Base-by-base conservation (phyloP, 441 rosid genomes). In the Brassica hybrid region DNA sequence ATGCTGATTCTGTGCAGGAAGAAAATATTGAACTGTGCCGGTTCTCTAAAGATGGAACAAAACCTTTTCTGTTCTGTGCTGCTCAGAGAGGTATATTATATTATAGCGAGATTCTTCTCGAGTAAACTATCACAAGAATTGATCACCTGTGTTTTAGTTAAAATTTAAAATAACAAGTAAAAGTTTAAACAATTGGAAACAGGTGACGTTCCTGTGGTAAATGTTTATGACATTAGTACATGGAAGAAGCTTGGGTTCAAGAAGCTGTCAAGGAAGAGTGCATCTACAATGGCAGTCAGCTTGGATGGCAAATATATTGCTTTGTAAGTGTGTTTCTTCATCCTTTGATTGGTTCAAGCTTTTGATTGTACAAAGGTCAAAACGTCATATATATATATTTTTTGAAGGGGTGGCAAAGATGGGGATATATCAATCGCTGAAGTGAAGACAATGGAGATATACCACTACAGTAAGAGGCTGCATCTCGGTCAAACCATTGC, bases 161-260 rank as follows among this genome's bases (percentile, higher is more conserved):
- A 54, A 54, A 43, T 18, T 54, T 19, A 23, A 52, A 41, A 43
- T 48, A 48, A 18, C 63, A 71, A 30, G 57, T 81, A 60, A 69
- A 34, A 10, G 21, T 7, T 70, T 17, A 56, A 85, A 67, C 70
- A 56, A 45, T 75, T 79, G 72, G 63, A 56, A 75, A 2, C 87
- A 96, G 99, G 95, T 79, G 89, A 83, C 62, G 91, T 85, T 80
- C 82, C 89, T 54, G 79, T 90, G 56, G 88, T 91, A 78, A 89
- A 84, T 56, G 99, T 96, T 78, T 93, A 89, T 67, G 97, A 90
- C 85, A 92, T 93, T 68, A 91, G 98, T 74, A 87, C 97, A 11
- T 93, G 97, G 99, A 89, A 88, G 64, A 95, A 90, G 85, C 90
- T 95, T 77, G 99, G 99, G 56, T 85, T 86, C 80, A 95, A 93